Conservation (phyloP, 2,329 filamentous ascomycete genomes). For the Aureobasidium mangrovei region DNA sequence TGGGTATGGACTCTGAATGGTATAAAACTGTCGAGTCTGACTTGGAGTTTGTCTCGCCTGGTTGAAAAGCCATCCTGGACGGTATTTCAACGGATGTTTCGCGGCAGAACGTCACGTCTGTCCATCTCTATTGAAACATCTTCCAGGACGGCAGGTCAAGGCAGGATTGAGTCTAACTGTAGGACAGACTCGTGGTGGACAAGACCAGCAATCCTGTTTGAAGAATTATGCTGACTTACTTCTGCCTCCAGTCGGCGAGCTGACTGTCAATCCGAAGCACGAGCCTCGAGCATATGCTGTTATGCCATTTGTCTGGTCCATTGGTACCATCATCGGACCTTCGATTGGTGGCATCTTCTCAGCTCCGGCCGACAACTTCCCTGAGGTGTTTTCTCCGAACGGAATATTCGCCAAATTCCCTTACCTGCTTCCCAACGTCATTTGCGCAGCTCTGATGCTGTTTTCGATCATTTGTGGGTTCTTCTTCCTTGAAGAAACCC, state of each 20-base stretch:
- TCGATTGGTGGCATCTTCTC: slow-evolving; percentile 83
- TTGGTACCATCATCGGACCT: slow-evolving; percentile 82
- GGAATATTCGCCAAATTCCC: slow-evolving; percentile 71
- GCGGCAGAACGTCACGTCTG: no score
- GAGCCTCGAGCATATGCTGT: slow-evolving; percentile 85
- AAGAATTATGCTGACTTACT: slow-evolving; percentile 57
- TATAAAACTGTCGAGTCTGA: no score
- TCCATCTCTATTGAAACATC: no score
- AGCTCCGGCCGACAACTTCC: slow-evolving; percentile 66
- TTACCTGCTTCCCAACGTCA: slow-evolving; percentile 80
- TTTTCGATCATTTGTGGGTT: slow-evolving; percentile 74
- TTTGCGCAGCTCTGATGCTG: slow-evolving; percentile 69
- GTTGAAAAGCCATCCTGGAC: no score
- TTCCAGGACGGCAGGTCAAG: no score
- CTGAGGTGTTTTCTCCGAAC: slow-evolving; percentile 55
- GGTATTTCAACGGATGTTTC: no score
- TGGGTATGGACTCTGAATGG: neutral
- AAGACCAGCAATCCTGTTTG: no score
- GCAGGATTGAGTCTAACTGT: no score
- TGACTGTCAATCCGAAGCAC: slow-evolving; percentile 75
- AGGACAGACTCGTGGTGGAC: no score
- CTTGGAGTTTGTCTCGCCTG: no score
- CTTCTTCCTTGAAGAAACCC: slow-evolving; percentile 76
- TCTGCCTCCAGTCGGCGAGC: slow-evolving; percentile 58
- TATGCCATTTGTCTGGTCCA: slow-evolving; percentile 91